Evolutionary conservation across 108 stramenopile species (phyloP), one percentile per base, ranked within the genome.

Genomic region (Discostella stelligeroides): DNA sequence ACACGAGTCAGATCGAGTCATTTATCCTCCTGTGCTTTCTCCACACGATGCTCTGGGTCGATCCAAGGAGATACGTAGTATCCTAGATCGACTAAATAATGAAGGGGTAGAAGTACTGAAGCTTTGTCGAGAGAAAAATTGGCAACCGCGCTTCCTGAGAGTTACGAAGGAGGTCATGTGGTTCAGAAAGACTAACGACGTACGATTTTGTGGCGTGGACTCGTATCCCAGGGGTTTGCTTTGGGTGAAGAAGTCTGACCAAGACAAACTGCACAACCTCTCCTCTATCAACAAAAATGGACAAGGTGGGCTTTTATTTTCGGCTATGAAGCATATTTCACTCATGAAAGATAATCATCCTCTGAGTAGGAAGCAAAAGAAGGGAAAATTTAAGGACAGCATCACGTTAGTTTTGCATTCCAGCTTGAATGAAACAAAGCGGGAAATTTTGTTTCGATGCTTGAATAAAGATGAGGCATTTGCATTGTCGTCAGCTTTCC

Each of bases 21-120:
- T 34, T 23, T 60, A 47, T 60, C 68, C 63, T 17, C 46, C 66
- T 25, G 43, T 74, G 56, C 21, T 63, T 1, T 58, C 55, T 70
- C 46, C 68, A 1, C 62, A 34, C 21, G 63, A 28, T 13, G 62
- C 70, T 1, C 56, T 49, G 11, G n/a, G 71, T 23, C 40, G 75
- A 49, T 53, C 54, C 11, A 62, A 81, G 49, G 72, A 56, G 39
- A 55, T 87, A 66, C 83, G 84, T 60, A 79, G 72, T 50, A 75
- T 91, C 64, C 66, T 85, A 18, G 80, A 63, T 23, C 76, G 68
- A 29, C 51, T 89, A 37, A 69, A 68, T 27, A 72, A 73, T 9
- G 72, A 75, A 48, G 88, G 88, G 6, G 75, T 89, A 13, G 85
- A 89, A 45, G 91, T 92, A 13, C 70, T 92, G 73, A 92, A 92